A percentile compares a stretch with the other conserved stretches of the same genome.
Conservation (phyloP, 495 filamentous ascomycete species). For the Friedmanniomyces simplex region DNA sequence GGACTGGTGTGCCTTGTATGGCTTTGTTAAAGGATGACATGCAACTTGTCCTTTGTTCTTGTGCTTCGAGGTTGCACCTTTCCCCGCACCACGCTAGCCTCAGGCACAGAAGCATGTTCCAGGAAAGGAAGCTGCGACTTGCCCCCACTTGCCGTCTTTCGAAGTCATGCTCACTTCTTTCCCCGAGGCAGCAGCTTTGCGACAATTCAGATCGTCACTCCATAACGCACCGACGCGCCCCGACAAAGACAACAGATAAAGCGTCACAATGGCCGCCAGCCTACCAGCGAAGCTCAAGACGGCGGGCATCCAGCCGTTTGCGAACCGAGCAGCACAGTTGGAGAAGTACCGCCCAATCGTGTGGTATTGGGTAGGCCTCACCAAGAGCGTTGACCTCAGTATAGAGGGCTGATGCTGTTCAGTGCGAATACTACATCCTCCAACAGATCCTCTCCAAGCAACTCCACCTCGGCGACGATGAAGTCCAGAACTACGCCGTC, state of each 20-base stretch:
- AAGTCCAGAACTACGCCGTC: slow-evolving; percentile 67
- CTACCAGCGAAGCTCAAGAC: slow-evolving; percentile 66
- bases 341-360: slow-evolving; percentile 75
- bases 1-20: not conserved
- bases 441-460: slow-evolving; percentile 76
- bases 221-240: too few relatives aligned
- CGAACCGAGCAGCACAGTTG: slow-evolving; percentile 71
- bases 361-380: slow-evolving; percentile 57
- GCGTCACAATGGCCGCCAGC: slow-evolving; percentile 51
- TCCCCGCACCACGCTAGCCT: not conserved
- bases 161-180: not conserved
- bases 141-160: not conserved
- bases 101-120: not conserved
- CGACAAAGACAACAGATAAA: not conserved
- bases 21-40: too few relatives aligned
- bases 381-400: too few relatives aligned
- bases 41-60: slow-evolving; percentile 1
- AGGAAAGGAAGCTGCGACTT: not conserved
- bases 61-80: not conserved
- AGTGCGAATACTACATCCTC: slow-evolving; percentile 69
- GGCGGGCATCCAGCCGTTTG: slow-evolving; percentile 69
- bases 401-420: too few relatives aligned
- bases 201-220: too few relatives aligned
- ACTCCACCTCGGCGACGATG: slow-evolving; percentile 65
- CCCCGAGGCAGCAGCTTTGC: not conserved